Conservation (phyloP, 305 asterid genomes). For the Fraxinus nigra region DNA sequence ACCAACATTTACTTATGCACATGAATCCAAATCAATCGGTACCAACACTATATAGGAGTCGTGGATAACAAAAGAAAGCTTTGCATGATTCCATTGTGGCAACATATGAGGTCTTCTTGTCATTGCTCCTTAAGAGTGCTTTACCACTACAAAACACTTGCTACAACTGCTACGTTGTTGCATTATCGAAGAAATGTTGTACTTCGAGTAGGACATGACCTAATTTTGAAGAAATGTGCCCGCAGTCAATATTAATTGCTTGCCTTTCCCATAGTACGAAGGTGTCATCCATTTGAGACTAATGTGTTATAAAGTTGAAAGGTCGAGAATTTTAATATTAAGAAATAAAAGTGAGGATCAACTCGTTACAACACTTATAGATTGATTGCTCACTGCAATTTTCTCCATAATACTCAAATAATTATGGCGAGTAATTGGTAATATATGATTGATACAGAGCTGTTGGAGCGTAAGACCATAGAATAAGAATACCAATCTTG, state of each 20-base stretch:
- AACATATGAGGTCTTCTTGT: neutral
- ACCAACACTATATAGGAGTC: too few relatives aligned
- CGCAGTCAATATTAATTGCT: neutral
- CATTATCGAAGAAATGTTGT: neutral
- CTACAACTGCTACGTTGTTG: neutral
- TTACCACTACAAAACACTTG: neutral
- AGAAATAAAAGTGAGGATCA: neutral
- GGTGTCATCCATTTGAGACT: neutral
- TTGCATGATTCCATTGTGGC: neutral
- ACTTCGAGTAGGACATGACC: neutral
- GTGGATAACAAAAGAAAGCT: neutral
- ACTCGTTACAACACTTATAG: neutral
- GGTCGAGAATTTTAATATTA: neutral
- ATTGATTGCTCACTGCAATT: neutral
- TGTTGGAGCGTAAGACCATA: constrained; percentile 19
- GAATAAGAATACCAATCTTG: neutral
- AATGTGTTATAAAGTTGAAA: neutral
- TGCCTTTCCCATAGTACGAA: neutral
- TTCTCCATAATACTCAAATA: neutral
- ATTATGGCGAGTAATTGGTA: neutral
- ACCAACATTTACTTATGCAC: neutral
- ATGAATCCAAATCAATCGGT: neutral
- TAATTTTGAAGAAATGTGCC: neutral
- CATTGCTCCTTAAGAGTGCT: neutral
- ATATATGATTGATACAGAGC: neutral